These are phyloP conservation scores for Euphorbia corollata DNA, from an alignment of 441 rosid genomes.

Conservation along the genomic window DNA sequence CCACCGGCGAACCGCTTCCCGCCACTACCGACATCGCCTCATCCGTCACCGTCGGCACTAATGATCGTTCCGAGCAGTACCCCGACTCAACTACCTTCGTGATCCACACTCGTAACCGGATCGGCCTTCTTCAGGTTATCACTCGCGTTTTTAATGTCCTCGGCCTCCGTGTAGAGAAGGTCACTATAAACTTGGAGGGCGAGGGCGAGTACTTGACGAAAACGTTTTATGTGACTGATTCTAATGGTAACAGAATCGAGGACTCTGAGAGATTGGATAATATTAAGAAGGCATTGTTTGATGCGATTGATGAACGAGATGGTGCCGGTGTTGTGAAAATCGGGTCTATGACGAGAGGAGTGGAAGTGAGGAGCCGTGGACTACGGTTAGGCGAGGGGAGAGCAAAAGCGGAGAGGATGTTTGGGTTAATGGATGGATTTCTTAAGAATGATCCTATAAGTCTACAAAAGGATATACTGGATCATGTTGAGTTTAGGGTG, in stretches of 20 bases:
- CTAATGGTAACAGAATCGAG: slow-evolving; percentile 30
- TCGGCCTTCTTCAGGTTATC: slow-evolving; percentile 40
- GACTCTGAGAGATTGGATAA: slow-evolving; percentile 32
- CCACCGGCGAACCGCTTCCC: slow-evolving; percentile 17
- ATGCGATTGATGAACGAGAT: slow-evolving; percentile 31
- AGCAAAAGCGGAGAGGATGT: slow-evolving; percentile 39
- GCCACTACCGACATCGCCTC: slow-evolving; percentile 15
- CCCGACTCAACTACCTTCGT: slow-evolving; percentile 23
- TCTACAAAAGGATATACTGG: slow-evolving; percentile 38
- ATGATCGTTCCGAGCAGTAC: slow-evolving; percentile 13
- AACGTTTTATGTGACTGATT: slow-evolving; percentile 35
- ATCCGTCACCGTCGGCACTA: slow-evolving; percentile 21
- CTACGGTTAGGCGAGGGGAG: slow-evolving; percentile 17
- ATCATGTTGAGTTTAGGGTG: slow-evolving; percentile 44
- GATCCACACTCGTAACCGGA: slow-evolving; percentile 37
- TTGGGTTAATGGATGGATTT: slow-evolving; percentile 43
- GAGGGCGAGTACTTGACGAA: slow-evolving; percentile 25
- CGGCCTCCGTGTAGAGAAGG: slow-evolving; percentile 33
- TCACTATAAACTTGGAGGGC: slow-evolving; percentile 26
- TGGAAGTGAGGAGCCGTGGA: slow-evolving; percentile 28
- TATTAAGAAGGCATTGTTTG: slow-evolving; percentile 28
- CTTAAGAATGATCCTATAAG: slow-evolving; percentile 37
- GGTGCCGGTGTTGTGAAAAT: slow-evolving; percentile 10
- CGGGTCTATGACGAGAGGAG: slow-evolving; percentile 23
- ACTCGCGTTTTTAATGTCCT: slow-evolving; percentile 35